Base-by-base conservation (phyloP, 345 rosid species). In the Gossypium rotundifolium region DNA sequence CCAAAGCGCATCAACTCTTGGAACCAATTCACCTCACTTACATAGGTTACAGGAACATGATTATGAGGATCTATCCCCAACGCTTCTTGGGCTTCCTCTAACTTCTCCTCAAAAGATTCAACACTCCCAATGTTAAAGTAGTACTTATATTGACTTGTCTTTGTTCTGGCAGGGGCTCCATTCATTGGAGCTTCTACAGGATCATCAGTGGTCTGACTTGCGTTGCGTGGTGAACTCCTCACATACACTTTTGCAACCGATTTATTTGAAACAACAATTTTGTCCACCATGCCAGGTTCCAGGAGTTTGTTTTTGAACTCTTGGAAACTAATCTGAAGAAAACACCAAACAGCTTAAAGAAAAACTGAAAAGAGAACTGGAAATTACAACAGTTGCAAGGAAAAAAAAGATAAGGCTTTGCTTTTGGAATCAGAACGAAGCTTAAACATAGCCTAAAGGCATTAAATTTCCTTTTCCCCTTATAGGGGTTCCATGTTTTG, bases 271-370 rank as follows among this genome's bases (percentile, higher is more conserved):
- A 85, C 83, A 72, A 85, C 86, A 58, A 87, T 79, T 65, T 23
- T 77, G 62, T 85, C 88, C 75, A 83, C 88, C 79, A 83, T 14
- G 70, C 88, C 88, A 59, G 84, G 84, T 76, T 85, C 84, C 66
- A 87, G 88, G 22, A 85, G 78, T 82, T 83, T 80, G 84, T 82
- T 85, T 70, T 85, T 83, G 82, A 87, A 87, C 72, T 85, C 88
- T 82, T 87, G 90, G 76, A 87, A 87, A 48, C 90, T 83, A 69
- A 87, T 85, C 86, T 83, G 83, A 52, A 52, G 25, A 79, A 76
- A 14, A 54, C 4, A 68, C 25, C 52, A 52, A 74, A 59, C 23
- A 75, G 60, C 65, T 72, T 52, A 72, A 20, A 53, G 53, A n/a
- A 71, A 65, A 20, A 63, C 44, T 17, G 27, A 38, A 46, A 1